Conservation (phyloP, 495 filamentous ascomycete species). For the Penicillium odoratum region DNA sequence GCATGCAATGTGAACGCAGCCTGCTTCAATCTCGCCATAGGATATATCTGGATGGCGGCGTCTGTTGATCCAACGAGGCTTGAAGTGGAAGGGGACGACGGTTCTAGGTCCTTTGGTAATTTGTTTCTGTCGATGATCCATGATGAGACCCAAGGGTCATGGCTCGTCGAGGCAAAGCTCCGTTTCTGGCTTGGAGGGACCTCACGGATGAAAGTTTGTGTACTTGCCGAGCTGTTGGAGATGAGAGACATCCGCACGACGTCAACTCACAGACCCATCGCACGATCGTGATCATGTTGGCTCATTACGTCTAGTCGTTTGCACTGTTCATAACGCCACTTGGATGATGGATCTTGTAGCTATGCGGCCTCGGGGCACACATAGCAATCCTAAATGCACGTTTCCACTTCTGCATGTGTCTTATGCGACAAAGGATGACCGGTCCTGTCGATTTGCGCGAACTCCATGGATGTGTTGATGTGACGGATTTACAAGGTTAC, state of each 20-base stretch:
- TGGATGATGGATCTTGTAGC: neutral
- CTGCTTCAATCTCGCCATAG: conserved; percentile 7
- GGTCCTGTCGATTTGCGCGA: neutral
- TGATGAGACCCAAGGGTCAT: neutral
- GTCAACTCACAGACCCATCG: neutral
- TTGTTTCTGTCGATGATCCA: neutral
- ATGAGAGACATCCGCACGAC: neutral
- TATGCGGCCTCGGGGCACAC: neutral
- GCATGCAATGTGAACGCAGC: conserved; percentile 7
- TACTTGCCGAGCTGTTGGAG: neutral
- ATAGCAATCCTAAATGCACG: neutral
- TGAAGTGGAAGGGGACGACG: neutral
- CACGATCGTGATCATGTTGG: neutral
- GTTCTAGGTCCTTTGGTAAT: neutral
- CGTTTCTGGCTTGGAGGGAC: neutral
- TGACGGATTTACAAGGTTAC: neutral
- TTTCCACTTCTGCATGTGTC: neutral
- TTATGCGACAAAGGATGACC: neutral
- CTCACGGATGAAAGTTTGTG: neutral
- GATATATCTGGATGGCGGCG: conserved; percentile 13
- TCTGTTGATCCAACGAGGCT: conserved; percentile 5
- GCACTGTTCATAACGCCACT: neutral
- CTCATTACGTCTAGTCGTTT: neutral
- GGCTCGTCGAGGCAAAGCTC: neutral
- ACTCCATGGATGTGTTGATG: neutral